These are phyloP conservation scores for Hanseniaspora guilliermondii DNA, from an alignment of 805 yeast genomes.

Conservation along the genomic window DNA sequence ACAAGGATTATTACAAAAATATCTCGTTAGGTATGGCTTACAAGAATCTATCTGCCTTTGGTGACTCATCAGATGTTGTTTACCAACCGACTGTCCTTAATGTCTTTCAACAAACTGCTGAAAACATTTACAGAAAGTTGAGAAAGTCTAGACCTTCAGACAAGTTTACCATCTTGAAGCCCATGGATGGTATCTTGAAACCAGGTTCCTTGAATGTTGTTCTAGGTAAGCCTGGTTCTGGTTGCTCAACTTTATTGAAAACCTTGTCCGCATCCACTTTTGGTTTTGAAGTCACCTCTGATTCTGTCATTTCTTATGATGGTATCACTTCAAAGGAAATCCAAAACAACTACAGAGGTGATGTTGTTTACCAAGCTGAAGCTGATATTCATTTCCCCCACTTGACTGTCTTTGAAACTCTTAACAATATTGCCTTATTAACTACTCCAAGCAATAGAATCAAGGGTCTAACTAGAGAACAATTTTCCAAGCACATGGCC, in stretches of 20 bases:
- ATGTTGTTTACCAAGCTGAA: slow-evolving; percentile 59
- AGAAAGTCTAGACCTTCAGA: slow-evolving; percentile 21
- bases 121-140: slow-evolving; percentile 20
- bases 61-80: slow-evolving; percentile 56
- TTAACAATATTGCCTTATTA: slow-evolving; percentile 48
- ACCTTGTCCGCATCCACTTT: slow-evolving; percentile 47
- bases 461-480: slow-evolving; percentile 45
- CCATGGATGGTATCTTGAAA: slow-evolving; percentile 50
- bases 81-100: slow-evolving; percentile 50
- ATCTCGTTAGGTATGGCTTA: slow-evolving; percentile 48
- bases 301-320: slow-evolving; percentile 39
- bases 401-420: slow-evolving; percentile 53
- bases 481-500: slow-evolving; percentile 42
- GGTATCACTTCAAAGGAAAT: slow-evolving; percentile 45
- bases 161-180: slow-evolving; percentile 42
- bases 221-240: slow-evolving; percentile 68
- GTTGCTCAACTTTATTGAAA: slow-evolving; percentile 57
- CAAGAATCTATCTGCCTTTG: slow-evolving; percentile 46
- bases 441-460: slow-evolving; percentile 52
- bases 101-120: slow-evolving; percentile 26
- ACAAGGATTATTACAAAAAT: slow-evolving; percentile 53
- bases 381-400: slow-evolving; percentile 58
- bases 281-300: slow-evolving; percentile 41
- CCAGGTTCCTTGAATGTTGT: slow-evolving; percentile 62
- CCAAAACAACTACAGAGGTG: slow-evolving; percentile 46